These are phyloP conservation scores for Colletotrichum chrysophilum DNA, from an alignment of 2,329 filamentous ascomycete genomes.

Conservation along the genomic window DNA sequence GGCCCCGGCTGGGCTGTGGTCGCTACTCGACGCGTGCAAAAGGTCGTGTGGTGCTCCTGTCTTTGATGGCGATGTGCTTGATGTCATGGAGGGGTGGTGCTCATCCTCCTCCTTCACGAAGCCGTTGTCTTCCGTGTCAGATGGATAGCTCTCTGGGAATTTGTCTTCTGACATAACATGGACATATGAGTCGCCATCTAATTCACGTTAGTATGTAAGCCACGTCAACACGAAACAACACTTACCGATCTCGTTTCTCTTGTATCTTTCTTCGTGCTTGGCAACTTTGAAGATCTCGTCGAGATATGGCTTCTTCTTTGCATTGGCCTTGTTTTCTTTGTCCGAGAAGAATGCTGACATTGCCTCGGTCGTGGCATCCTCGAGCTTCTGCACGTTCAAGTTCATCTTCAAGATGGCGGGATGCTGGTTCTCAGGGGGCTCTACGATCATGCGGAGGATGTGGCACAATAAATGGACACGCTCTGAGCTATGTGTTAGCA, in stretches of 20 bases:
- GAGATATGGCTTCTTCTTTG: conserved; percentile 58
- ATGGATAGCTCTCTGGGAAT: conserved; percentile 49
- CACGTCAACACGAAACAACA: not conserved
- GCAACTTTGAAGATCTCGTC: conserved; percentile 69
- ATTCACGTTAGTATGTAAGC: not conserved
- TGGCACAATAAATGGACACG: conserved; percentile 64
- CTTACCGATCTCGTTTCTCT: conserved; percentile 63
- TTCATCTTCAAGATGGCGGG: conserved; percentile 56
- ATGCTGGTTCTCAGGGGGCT: conserved; percentile 55
- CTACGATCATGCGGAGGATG: conserved; percentile 62
- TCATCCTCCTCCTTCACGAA: conserved; percentile 49
- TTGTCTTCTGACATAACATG: conserved; percentile 60
- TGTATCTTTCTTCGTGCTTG: conserved; percentile 59
- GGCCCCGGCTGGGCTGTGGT: conserved; percentile 38
- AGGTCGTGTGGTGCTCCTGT: conserved; percentile 36
- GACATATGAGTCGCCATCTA: conserved; percentile 54
- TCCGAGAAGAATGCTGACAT: conserved; percentile 64
- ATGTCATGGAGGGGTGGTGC: conserved; percentile 37
- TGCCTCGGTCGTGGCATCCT: conserved; percentile 63
- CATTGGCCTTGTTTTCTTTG: conserved; percentile 57
- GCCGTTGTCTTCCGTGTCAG: conserved; percentile 51
- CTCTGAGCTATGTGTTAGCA: conserved; percentile 45
- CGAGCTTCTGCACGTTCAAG: conserved; percentile 60
- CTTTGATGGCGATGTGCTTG: conserved; percentile 41
- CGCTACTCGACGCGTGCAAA: conserved; percentile 37